Base-by-base conservation (phyloP, 768 basidiomycete genomes). In the Trametes villosa region DNA sequence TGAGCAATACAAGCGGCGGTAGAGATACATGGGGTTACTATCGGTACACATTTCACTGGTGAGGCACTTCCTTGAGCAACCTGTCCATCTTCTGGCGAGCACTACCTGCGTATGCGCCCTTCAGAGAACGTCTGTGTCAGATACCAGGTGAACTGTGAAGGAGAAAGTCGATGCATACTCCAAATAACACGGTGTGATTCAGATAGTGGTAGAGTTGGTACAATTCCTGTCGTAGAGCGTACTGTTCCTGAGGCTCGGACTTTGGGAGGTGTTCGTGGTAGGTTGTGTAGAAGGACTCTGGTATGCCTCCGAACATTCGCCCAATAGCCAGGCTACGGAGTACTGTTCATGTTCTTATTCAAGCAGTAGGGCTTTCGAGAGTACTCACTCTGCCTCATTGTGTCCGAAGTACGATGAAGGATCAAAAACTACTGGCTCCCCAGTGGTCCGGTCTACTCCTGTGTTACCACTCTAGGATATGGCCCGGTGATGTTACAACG, bases 121-220 rank as follows among this genome's bases (percentile, higher is more conserved):
- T 48, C 9, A 29, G 6, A 45, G 24, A 55, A 17, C 44, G 29
- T 29, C 26, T 44, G 7, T 15, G 42, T 61, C 34, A 64, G 27
- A 2, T 9, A 30, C 50, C 17, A 57, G 33, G 38, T 18, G 31
- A 9, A 1, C 18, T 17, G 29, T 24, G 1, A 11, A 44, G 22
- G 31, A 20, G 4, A 51, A 9, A 77, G 87, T 76, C n/a, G n/a
- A n/a, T n/a, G n/a, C n/a, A n/a, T 68, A 91, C 91, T 60, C 89
- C 89, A 68, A 92, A 92, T 5, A 93, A 70, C 5, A 90, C 75
- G 0, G 91, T 90, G 67, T 93, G 91, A 66, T 93, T 93, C 64
- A 92, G 74, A 68, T 91, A 91, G 72, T 93, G 91, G 63, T 89
- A 93, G 27, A 92, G 73, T 71, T 91, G 84, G 65, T 93, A 92